A percentile compares a stretch with the other conserved stretches of the same genome.
Evolutionary conservation across 495 filamentous ascomycete species (phyloP).

Genomic region (Trichodelitschia bisporula): DNA sequence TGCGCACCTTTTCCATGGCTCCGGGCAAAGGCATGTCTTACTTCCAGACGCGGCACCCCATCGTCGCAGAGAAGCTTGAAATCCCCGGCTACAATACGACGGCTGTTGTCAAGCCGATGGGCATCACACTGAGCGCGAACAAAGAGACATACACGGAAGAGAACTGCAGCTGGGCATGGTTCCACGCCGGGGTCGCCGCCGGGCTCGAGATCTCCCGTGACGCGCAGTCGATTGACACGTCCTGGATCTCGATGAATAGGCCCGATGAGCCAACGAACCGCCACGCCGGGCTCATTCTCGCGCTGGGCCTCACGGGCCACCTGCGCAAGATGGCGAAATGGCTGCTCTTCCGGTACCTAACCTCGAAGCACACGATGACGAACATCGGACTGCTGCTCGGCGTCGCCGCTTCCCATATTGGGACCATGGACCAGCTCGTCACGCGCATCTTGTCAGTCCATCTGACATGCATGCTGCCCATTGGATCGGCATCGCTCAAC

Average conservation of each 20-base stretch:
- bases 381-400: slow-evolving; percentile 87
- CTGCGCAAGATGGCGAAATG: slow-evolving; percentile 83
- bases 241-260: slow-evolving; percentile 97
- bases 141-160: slow-evolving; percentile 67
- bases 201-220: slow-evolving; percentile 74
- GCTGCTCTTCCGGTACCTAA: slow-evolving; percentile 96
- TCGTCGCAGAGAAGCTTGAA: slow-evolving; percentile 73
- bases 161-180: slow-evolving; percentile 93
- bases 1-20: slow-evolving; percentile 68
- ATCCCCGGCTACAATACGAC: slow-evolving; percentile 70
- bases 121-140: slow-evolving; percentile 73
- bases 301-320: slow-evolving; percentile 86
- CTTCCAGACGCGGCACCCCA: slow-evolving; percentile 57
- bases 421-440: slow-evolving; percentile 88
- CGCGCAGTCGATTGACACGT: slow-evolving; percentile 86
- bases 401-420: slow-evolving; percentile 75
- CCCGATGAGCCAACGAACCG: slow-evolving; percentile 75
- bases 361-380: slow-evolving; percentile 96
- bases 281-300: slow-evolving; percentile 82
- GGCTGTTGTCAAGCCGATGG: slow-evolving; percentile 73
- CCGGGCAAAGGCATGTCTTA: slow-evolving; percentile 62
- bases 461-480: slow-evolving; percentile 77
- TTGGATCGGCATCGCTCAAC: slow-evolving; percentile 81
- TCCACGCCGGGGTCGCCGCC: slow-evolving; percentile 80
- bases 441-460: slow-evolving; percentile 94